A percentile compares a stretch with the other conserved stretches of the same genome.
phyloP scores from a whole-genome alignment of 1,284 basidiomycete species.

The Cutaneotrichosporon sp. region DNA sequence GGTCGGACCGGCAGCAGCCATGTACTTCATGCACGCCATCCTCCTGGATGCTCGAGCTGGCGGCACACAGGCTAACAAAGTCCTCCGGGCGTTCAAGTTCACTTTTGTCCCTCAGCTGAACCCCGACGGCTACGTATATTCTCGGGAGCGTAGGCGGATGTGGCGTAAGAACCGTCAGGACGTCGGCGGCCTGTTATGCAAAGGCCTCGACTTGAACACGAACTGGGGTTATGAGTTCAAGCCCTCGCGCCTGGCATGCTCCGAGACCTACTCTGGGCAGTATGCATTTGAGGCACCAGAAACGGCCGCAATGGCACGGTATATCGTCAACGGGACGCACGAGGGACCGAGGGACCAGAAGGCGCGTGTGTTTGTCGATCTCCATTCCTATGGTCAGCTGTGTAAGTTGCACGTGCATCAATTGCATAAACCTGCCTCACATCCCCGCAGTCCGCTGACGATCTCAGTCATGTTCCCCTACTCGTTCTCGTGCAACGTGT shows the following conservation, averaged over 20 bases:
- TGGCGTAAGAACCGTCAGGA: slow-evolving; percentile 79
- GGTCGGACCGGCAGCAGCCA: slow-evolving; percentile 68
- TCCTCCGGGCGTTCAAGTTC: slow-evolving; percentile 63
- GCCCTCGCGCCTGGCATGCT: slow-evolving; percentile 51
- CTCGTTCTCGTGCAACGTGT: slow-evolving; percentile 64
- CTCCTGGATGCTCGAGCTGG: slow-evolving; percentile 51
- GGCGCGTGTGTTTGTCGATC: slow-evolving; percentile 61
- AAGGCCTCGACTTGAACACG: slow-evolving; percentile 74
- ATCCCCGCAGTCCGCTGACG: neutral
- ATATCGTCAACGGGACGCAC: slow-evolving; percentile 52
- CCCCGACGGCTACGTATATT: slow-evolving; percentile 75
- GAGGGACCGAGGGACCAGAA: slow-evolving; percentile 5
- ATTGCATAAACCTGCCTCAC: too few relatives aligned
- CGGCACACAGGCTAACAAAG: slow-evolving; percentile 27
- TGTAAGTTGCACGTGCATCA: too few relatives aligned
- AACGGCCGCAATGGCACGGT: slow-evolving; percentile 67
- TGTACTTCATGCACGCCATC: slow-evolving; percentile 69
- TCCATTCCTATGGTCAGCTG: slow-evolving; percentile 80
- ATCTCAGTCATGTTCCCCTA: slow-evolving; percentile 62
- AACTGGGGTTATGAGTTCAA: slow-evolving; percentile 58
- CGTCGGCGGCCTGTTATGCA: slow-evolving; percentile 43
- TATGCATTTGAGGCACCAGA: slow-evolving; percentile 70
- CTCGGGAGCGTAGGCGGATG: slow-evolving; percentile 60
- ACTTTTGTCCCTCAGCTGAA: slow-evolving; percentile 74
- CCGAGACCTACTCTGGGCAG: slow-evolving; percentile 66